Evolutionary conservation across 208 protist genomes (phyloP).

Genomic region (Naegleria fowleri): DNA sequence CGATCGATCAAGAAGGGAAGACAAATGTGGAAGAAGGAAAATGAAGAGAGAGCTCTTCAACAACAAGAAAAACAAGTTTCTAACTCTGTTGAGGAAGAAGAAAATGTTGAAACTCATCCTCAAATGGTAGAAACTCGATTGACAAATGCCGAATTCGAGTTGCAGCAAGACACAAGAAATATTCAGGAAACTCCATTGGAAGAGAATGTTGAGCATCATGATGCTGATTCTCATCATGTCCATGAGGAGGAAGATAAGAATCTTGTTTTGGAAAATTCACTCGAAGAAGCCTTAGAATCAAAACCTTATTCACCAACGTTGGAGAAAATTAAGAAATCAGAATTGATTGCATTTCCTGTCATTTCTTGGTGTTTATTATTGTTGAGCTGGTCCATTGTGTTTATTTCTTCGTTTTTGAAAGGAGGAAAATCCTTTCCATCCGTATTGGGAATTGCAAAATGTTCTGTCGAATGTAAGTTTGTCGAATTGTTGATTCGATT

Average conservation of each 20-base stretch:
- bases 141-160: not conserved
- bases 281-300: no score
- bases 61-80: not conserved
- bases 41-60: not conserved
- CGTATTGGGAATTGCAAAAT: not conserved
- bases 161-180: not conserved
- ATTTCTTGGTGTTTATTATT: not conserved
- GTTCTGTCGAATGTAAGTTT: not conserved
- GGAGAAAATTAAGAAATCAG: not conserved
- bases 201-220: not conserved
- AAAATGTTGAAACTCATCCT: not conserved
- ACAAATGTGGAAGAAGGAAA: not conserved
- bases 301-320: not conserved
- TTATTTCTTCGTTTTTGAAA: not conserved
- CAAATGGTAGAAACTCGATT: not conserved
- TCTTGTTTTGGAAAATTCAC: not conserved
- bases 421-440: not conserved
- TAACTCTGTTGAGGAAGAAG: not conserved
- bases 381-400: not conserved
- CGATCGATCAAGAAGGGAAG: not conserved
- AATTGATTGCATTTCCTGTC: not conserved
- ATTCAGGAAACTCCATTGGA: not conserved
- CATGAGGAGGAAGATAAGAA: not conserved
- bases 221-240: not conserved
- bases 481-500: not conserved